Evolutionary conservation across 2,329 filamentous ascomycete species (phyloP).

Genomic region (Fusarium irregulare): DNA sequence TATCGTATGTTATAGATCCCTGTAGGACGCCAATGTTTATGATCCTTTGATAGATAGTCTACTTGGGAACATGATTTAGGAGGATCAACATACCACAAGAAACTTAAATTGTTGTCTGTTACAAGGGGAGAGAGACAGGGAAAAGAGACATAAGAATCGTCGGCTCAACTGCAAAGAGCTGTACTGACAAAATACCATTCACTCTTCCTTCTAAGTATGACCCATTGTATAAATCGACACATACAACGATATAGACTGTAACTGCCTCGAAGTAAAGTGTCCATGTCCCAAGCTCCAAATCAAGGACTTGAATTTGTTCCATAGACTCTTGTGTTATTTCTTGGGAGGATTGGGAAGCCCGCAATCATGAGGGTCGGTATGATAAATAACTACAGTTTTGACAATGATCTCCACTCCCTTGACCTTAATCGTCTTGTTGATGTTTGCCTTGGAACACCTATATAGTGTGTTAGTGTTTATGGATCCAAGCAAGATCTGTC

Average conservation of each 20-base stretch:
- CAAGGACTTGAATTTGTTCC: accelerated
- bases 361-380: background rate
- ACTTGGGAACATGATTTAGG: background rate
- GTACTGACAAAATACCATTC: background rate
- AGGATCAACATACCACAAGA: background rate
- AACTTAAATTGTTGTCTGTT: background rate
- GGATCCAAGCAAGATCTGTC: no score
- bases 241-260: background rate
- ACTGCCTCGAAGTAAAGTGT: no score
- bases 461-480: background rate
- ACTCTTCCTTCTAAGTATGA: background rate
- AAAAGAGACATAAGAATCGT: background rate
- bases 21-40: slow-evolving; percentile 32
- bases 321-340: accelerated
- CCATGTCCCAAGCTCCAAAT: no score
- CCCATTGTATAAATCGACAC: background rate
- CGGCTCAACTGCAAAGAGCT: no score
- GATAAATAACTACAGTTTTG: background rate
- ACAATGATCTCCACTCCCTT: background rate
- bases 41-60: background rate
- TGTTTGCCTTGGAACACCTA: background rate
- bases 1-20: slow-evolving; percentile 19
- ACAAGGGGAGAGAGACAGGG: accelerated
- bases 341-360: background rate
- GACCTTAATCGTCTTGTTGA: background rate